Conservation (phyloP, 2,329 filamentous ascomycete species). For the Thelonectria blattea region DNA sequence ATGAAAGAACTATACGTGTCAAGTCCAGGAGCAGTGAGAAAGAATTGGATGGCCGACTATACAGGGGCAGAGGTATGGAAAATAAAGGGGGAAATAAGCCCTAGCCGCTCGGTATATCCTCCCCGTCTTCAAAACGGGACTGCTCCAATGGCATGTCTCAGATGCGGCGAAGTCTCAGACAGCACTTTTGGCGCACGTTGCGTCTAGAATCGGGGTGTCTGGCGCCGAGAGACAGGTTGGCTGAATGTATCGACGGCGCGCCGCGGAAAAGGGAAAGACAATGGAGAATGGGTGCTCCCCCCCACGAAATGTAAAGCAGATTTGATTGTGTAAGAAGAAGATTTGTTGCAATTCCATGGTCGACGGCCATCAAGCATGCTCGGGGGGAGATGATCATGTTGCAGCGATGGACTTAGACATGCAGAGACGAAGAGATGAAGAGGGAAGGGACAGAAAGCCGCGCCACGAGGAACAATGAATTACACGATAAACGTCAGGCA, state of each 20-base stretch:
- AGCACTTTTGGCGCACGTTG: conserved; percentile 6
- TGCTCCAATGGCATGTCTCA: conserved; percentile 1
- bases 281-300: neutral
- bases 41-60: neutral
- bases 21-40: neutral
- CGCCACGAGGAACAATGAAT: neutral
- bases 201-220: conserved; percentile 14
- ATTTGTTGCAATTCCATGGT: neutral
- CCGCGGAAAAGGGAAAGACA: neutral
- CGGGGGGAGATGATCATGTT: no score
- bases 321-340: neutral
- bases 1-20: neutral
- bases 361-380: no score
- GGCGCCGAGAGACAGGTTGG: neutral
- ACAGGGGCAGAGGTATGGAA: conserved; percentile 1
- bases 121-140: neutral
- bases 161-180: conserved; percentile 18
- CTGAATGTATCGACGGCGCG: neutral
- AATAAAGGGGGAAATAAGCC: conserved; percentile 5
- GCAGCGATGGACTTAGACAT: neutral
- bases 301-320: neutral
- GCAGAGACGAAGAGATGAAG: neutral
- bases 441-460: neutral
- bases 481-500: neutral
- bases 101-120: neutral